Evolutionary conservation across 345 rosid genomes (phyloP).

Genomic region (Citrus glauca): DNA sequence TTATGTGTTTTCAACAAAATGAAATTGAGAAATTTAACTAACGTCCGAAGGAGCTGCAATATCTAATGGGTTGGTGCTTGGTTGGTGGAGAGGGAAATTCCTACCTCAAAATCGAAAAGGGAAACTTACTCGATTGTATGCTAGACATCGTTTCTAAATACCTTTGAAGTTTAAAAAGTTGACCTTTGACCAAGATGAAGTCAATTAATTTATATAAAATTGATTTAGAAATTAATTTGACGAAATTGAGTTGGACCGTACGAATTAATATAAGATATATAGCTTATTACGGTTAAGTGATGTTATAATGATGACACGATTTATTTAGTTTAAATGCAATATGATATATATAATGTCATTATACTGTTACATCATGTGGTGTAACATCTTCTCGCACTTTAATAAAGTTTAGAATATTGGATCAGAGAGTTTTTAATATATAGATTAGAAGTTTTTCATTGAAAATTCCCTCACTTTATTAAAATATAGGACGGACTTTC

Average conservation of each 20-base stretch:
- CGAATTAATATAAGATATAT: neutral
- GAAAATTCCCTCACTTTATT: too few relatives aligned
- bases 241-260: neutral
- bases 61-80: neutral
- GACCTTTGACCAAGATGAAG: neutral
- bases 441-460: too few relatives aligned
- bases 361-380: too few relatives aligned
- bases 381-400: neutral
- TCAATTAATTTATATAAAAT: neutral
- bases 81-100: neutral
- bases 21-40: too few relatives aligned
- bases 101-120: too few relatives aligned
- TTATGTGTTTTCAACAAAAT: too few relatives aligned
- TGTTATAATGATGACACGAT: neutral
- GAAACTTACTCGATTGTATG: neutral
- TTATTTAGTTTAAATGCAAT: neutral
- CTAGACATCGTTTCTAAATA: too few relatives aligned
- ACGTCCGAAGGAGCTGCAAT: too few relatives aligned
- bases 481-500: too few relatives aligned
- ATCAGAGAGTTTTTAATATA: too few relatives aligned
- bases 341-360: too few relatives aligned
- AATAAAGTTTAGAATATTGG: too few relatives aligned
- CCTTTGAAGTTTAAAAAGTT: neutral
- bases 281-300: neutral
- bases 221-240: neutral